A percentile compares a stretch with the other conserved stretches of the same genome.
phyloP scores from a whole-genome alignment of 1,139 yeast species.

The Debaryomyces sp. region DNA sequence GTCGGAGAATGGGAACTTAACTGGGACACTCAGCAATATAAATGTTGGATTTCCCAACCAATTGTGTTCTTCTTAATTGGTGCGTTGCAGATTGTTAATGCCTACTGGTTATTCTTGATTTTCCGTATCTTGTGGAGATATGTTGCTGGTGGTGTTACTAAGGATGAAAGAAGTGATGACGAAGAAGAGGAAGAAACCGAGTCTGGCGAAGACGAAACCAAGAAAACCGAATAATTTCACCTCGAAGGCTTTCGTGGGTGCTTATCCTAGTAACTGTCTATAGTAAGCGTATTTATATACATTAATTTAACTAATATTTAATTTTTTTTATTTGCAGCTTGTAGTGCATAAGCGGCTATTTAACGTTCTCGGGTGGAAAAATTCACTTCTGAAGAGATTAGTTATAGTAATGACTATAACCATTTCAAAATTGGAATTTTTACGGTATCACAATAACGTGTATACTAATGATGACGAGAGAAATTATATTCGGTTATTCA shows the following conservation, averaged over 20 bases:
- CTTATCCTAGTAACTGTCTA: background rate
- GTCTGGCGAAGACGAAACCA: slow-evolving; percentile 24
- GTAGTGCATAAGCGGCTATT: slow-evolving; percentile 3
- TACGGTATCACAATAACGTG: slow-evolving; percentile 11
- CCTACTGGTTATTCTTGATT: slow-evolving; percentile 85
- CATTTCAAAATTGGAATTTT: slow-evolving; percentile 10
- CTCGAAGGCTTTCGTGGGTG: background rate
- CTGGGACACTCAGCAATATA: slow-evolving; percentile 93
- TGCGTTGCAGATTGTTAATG: slow-evolving; percentile 82
- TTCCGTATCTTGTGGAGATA: slow-evolving; percentile 73
- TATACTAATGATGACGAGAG: slow-evolving; percentile 7
- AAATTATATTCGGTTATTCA: slow-evolving; percentile 10
- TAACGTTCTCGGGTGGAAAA: background rate
- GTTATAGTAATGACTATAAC: slow-evolving; percentile 8
- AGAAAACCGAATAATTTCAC: slow-evolving; percentile 23
- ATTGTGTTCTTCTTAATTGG: slow-evolving; percentile 78
- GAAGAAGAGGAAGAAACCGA: slow-evolving; percentile 58
- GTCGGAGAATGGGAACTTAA: slow-evolving; percentile 81
- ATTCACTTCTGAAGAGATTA: background rate
- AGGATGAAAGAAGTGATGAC: slow-evolving; percentile 90
- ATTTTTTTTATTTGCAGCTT: background rate
- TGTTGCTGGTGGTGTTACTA: slow-evolving; percentile 57
- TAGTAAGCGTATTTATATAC: background rate
- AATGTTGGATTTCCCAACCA: slow-evolving; percentile 93
- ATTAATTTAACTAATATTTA: slow-evolving; percentile 1